Base-by-base conservation (phyloP, 495 filamentous ascomycete species). In the Tuber indicum region DNA sequence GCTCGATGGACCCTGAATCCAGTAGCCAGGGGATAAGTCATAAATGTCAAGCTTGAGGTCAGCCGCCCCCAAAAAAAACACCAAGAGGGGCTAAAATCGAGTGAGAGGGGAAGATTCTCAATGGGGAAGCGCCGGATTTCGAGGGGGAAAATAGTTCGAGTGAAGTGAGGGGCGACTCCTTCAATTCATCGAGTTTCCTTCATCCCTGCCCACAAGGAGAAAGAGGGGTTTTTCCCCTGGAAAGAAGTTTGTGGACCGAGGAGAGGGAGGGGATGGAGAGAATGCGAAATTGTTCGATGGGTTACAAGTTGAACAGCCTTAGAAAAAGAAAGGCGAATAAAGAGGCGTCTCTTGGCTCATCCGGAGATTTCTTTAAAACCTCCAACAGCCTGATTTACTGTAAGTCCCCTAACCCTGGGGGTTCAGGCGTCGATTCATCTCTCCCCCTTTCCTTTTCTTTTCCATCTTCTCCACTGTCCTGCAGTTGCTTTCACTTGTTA, bases 361-460 rank as follows among this genome's bases (percentile, higher is more conserved):
- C 58, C 58, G 58, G 58, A 66, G 58, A 66, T 66, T 66, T 66
- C 58, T 66, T 66, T 17, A 26, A 66, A 66, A 66, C 58, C 58
- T 66, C 26, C 58, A 66, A 66, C 58, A 36, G 16, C 12, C 26
- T 36, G 58, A 66, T 66, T 17, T 36, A 32, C 32, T 32, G 32
- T 32, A 62, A 66, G 36, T 36, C 14, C 58, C 58, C 58, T 66
- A 66, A 66, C 58, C 58, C 58, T 66, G 26, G 17, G 58, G 26
- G 58, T 66, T 62, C 58, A 36, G 58, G 58, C 58, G 58, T 66
- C 17, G 32, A 66, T 66, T 66, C 58, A 36, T 36, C 58, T 66
- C 26, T 66, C 26, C 58, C 58, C 58, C 58, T 66, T 66, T 66
- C 58, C 58, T 36, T 66, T 66, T 17, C 58, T 66, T 66, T 32